Evolutionary conservation across 2,329 filamentous ascomycete genomes (phyloP), one percentile per base, ranked within the genome.

Genomic region (Fonsecaea pedrosoi): DNA sequence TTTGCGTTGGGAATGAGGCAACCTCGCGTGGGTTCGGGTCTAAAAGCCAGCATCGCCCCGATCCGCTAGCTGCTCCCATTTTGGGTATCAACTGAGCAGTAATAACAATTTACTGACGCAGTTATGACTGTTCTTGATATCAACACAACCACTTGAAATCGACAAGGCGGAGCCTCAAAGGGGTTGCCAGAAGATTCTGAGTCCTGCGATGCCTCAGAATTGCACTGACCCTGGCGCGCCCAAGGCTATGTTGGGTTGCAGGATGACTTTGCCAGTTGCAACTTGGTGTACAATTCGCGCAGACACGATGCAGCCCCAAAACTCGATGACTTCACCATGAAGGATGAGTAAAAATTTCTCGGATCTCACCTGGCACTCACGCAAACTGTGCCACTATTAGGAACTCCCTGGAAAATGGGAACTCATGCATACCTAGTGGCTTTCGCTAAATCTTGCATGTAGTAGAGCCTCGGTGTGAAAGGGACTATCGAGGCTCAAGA

Each of bases 1-100:
- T 25, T 25, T 30, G 5, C 40, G 34, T 56, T 69, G 45, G 48
- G 45, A 69, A 69, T 66, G 66, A 69, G 66, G 66, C 66, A 61
- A 60, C 50, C 55, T 61, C 42, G 50, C 66, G 21, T 65, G 54
- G 59, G 12, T 54, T 48, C 48, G 48, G 60, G 12, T 56, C 30
- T 34, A 40, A 21, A 38, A 34, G 54, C 54, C 60, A 63, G 61
- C 60, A 54, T 59, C 62, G 66, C 62, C 66, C 66, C 66, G 66
- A 56, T 21, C 62, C 63, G 60, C 59, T 56, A n/a, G 34, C 21
- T 61, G 18, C 34, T n/a, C 18, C 21, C 45, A 54, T 32, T 53
- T 61, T 60, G 57, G 57, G 57, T 50, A 50, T 13, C 18, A 13
- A 60, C 32, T 18, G 13, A 38, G 15, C 13, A 5, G 30, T 32